phyloP scores from a whole-genome alignment of 805 yeast genomes.

The Saccharomycopsis fermentans region DNA sequence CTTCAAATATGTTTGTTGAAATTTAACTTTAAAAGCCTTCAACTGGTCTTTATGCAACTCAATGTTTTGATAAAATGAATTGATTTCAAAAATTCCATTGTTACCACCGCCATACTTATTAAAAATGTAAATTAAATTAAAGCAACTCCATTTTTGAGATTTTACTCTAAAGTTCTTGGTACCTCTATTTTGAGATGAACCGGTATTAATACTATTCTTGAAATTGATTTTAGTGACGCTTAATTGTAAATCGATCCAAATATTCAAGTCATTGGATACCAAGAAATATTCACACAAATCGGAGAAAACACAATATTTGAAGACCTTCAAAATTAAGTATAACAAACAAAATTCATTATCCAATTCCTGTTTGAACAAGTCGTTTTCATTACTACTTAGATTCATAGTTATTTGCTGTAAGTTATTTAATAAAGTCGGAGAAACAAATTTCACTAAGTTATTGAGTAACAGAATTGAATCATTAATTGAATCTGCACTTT shows the following conservation, averaged over 20 bases:
- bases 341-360: conserved; percentile 27
- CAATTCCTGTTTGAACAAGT: not conserved
- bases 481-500: conserved; percentile 10
- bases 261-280: conserved; percentile 31
- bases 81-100: conserved; percentile 26
- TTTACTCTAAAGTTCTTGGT: conserved; percentile 44
- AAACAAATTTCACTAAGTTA: conserved; percentile 8
- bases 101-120: conserved; percentile 37
- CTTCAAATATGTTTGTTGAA: conserved; percentile 4
- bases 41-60: conserved; percentile 9
- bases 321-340: conserved; percentile 54
- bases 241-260: conserved; percentile 64
- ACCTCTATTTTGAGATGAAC: conserved; percentile 37
- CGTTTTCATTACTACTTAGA: not conserved
- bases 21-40: conserved; percentile 4
- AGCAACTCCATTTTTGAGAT: conserved; percentile 83
- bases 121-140: conserved; percentile 62
- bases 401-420: not conserved
- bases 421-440: conserved; percentile 12
- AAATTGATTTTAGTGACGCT: conserved; percentile 44
- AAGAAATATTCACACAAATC: conserved; percentile 46
- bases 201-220: conserved; percentile 36
- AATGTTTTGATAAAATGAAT: conserved; percentile 6
- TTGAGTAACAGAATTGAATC: conserved; percentile 9
- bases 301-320: conserved; percentile 51